A percentile compares a stretch with the other conserved stretches of the same genome.
Evolutionary conservation across 345 rosid genomes (phyloP).

Genomic region (Eucalyptus polybractea): DNA sequence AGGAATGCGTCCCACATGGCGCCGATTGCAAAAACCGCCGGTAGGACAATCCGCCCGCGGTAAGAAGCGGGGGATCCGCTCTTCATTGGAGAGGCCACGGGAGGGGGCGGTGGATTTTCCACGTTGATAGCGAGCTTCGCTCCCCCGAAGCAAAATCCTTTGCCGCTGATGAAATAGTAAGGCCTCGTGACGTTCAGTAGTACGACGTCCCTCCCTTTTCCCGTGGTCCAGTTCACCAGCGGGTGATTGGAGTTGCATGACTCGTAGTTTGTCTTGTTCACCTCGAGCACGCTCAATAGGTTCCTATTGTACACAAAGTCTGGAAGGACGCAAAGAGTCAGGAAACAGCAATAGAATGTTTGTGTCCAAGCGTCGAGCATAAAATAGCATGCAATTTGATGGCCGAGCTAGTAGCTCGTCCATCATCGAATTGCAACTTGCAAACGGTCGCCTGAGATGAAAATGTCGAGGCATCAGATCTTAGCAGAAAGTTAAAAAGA

Average conservation of each 20-base stretch:
- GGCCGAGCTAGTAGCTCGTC: background rate
- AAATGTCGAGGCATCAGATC: background rate
- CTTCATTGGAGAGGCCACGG: constrained; percentile 26
- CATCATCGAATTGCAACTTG: background rate
- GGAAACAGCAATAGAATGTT: background rate
- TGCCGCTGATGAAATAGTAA: constrained; percentile 75
- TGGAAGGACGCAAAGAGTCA: background rate
- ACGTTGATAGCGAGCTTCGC: constrained; percentile 61
- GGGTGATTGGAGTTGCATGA: constrained; percentile 57
- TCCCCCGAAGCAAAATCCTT: constrained; percentile 75
- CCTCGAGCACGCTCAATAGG: constrained; percentile 76
- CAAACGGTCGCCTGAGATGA: background rate
- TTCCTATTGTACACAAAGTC: constrained; percentile 86
- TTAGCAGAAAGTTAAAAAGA: background rate
- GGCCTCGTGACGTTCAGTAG: constrained; percentile 64
- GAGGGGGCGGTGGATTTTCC: constrained; percentile 62
- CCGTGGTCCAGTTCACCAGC: constrained; percentile 69
- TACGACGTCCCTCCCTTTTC: constrained; percentile 78
- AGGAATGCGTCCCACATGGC: constrained; percentile 42
- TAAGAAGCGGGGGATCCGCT: constrained; percentile 13
- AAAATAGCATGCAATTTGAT: background rate
- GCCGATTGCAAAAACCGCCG: constrained; percentile 24
- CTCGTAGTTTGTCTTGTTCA: constrained; percentile 68
- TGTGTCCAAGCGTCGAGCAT: background rate
- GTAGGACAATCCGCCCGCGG: constrained; percentile 22